These are phyloP conservation scores for Paracoccidioides lutzii DNA, from an alignment of 2,329 filamentous ascomycete genomes.

Conservation along the genomic window DNA sequence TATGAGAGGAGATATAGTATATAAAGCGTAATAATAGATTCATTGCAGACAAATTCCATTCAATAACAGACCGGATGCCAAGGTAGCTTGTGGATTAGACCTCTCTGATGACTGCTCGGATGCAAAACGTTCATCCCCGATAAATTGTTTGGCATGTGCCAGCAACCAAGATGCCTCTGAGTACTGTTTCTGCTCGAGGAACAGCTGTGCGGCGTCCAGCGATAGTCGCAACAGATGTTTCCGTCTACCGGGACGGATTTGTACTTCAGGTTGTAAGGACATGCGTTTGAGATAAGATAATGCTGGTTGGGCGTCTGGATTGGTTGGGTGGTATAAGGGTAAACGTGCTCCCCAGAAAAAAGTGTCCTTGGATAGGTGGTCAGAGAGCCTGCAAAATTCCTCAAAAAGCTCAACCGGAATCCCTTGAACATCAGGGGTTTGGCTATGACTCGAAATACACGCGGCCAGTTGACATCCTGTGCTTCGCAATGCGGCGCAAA, in stretches of 20 bases:
- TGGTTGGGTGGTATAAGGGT: slow-evolving; percentile 25
- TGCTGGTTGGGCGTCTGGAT: slow-evolving; percentile 21
- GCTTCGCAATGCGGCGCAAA: slow-evolving; percentile 10
- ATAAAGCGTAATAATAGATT: not conserved
- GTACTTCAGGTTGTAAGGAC: slow-evolving; percentile 7
- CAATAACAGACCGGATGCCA: not conserved
- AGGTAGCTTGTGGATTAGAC: not conserved
- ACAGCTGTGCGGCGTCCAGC: slow-evolving; percentile 26
- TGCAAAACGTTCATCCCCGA: slow-evolving; percentile 14
- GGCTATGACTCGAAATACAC: slow-evolving; percentile 14
- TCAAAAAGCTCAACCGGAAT: slow-evolving; percentile 22
- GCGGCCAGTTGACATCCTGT: slow-evolving; percentile 16
- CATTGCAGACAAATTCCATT: not conserved
- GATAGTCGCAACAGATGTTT: slow-evolving; percentile 22
- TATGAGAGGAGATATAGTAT: not conserved
- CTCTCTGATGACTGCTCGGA: not conserved
- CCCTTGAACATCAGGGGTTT: slow-evolving; percentile 13
- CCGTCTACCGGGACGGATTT: slow-evolving; percentile 14
- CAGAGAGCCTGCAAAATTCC: slow-evolving; percentile 13
- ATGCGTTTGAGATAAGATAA: slow-evolving; percentile 17
- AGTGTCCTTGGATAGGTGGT: not conserved
- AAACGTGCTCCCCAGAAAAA: slow-evolving; percentile 17
- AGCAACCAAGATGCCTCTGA: slow-evolving; percentile 20
- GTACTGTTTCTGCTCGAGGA: slow-evolving; percentile 21
- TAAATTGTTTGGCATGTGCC: slow-evolving; percentile 18